phyloP scores from a whole-genome alignment of 2,329 filamentous ascomycete species.

The Claviceps digitariae region DNA sequence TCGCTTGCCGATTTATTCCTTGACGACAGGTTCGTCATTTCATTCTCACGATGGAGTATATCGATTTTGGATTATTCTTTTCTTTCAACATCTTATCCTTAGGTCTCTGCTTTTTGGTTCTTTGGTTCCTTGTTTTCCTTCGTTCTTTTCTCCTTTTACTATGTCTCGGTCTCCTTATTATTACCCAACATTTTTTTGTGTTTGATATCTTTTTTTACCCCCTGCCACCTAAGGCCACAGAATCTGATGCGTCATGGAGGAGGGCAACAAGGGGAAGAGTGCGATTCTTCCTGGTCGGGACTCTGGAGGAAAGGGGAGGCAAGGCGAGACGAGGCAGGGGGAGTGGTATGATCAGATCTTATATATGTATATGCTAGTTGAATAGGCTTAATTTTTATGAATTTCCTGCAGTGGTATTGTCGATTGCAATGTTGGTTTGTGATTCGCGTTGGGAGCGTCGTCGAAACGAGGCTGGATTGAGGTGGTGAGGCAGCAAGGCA shows the following conservation, averaged over 20 bases:
- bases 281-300: background rate
- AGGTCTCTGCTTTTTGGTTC: background rate
- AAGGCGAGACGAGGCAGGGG: background rate
- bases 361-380: slow-evolving; percentile 4
- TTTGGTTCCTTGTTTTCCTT: background rate
- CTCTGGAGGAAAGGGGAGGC: background rate
- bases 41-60: background rate
- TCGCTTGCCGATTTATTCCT: background rate
- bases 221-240: background rate
- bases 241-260: background rate
- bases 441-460: too few species aligned
- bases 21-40: background rate
- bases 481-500: slow-evolving; percentile 3
- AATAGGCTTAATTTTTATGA: slow-evolving; percentile 3
- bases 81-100: background rate
- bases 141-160: background rate
- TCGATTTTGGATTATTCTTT: background rate
- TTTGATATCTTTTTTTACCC: background rate
- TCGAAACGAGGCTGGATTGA: background rate
- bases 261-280: background rate
- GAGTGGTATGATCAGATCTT: background rate
- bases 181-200: background rate
- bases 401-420: background rate
- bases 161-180: background rate
- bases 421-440: too few species aligned